Evolutionary conservation across 169 alveolate genomes (phyloP).

Genomic region (Plasmodium falciparum): DNA sequence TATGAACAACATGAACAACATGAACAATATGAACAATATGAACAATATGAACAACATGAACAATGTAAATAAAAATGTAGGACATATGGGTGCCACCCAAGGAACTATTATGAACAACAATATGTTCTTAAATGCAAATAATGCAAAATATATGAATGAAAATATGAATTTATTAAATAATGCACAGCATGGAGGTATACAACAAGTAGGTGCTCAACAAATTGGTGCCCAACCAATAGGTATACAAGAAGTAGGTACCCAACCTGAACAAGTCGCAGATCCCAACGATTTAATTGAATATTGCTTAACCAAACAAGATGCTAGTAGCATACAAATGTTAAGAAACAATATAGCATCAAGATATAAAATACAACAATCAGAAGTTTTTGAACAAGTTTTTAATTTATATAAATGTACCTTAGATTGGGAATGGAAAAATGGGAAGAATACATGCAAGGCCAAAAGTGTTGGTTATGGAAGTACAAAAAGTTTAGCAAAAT

Average conservation of each 20-base stretch:
- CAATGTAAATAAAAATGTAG: not conserved
- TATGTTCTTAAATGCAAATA: constrained; percentile 16
- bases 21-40: not conserved
- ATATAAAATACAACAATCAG: constrained; percentile 73
- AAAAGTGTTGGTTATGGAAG: constrained; percentile 77
- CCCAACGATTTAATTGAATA: constrained; percentile 48
- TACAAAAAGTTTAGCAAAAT: constrained; percentile 68
- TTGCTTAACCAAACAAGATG: constrained; percentile 66
- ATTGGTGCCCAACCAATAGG: constrained; percentile 7
- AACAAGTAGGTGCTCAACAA: constrained; percentile 12
- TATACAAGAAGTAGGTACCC: not conserved
- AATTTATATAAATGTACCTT: constrained; percentile 70
- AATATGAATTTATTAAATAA: constrained; percentile 8
- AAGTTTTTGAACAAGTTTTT: constrained; percentile 64
- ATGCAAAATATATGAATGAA: not conserved
- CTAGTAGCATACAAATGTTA: constrained; percentile 72
- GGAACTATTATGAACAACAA: not conserved
- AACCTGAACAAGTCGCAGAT: constrained; percentile 11
- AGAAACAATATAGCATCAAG: constrained; percentile 75
- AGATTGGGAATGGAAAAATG: constrained; percentile 78
- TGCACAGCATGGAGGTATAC: constrained; percentile 13
- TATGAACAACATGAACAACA: not conserved
- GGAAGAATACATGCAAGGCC: constrained; percentile 52
- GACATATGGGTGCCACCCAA: not conserved
- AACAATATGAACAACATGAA: not conserved